Evolutionary conservation across 2,329 filamentous ascomycete species (phyloP).

Genomic region (Aspergillus tanneri): DNA sequence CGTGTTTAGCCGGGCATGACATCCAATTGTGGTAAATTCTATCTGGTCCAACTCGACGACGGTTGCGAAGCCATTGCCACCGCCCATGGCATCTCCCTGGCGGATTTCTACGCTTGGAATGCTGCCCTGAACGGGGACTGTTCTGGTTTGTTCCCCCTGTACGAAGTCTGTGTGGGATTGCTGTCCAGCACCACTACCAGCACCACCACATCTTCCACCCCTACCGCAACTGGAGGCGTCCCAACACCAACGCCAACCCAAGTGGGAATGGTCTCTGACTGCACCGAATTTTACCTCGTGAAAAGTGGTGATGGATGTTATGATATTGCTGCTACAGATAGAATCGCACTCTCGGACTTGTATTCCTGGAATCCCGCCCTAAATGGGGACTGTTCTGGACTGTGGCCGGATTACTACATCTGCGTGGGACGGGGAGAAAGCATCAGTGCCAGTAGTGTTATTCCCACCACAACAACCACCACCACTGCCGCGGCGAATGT

Average conservation of each 20-base stretch:
- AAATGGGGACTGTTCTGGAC: conserved; percentile 7
- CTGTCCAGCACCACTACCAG: conserved; percentile 1
- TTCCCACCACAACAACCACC: too few species aligned
- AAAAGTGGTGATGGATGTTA: conserved; percentile 24
- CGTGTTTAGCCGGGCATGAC: neutral
- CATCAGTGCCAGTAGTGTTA: too few species aligned
- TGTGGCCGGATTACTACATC: conserved; percentile 14
- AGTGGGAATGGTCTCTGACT: conserved; percentile 7
- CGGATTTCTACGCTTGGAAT: conserved; percentile 5
- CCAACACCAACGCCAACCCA: conserved; percentile 7
- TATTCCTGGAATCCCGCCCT: conserved; percentile 29
- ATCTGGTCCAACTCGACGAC: neutral
- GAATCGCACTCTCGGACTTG: conserved; percentile 26
- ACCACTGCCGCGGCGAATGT: too few species aligned
- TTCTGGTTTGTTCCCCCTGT: conserved; percentile 1
- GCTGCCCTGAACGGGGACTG: conserved; percentile 4
- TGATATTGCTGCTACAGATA: conserved; percentile 21
- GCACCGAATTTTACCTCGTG: conserved; percentile 8
- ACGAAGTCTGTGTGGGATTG: conserved; percentile 3
- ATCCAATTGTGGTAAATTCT: conserved; percentile 1
- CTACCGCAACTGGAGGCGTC: neutral
- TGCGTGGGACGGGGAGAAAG: conserved; percentile 11
- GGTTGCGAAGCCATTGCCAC: conserved; percentile 7
- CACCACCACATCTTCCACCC: conserved; percentile 5
- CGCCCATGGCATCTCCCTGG: neutral